Evolutionary conservation across 208 protist genomes (phyloP), one percentile per base, ranked within the genome.

Genomic region (Angomonas ambiguus): DNA sequence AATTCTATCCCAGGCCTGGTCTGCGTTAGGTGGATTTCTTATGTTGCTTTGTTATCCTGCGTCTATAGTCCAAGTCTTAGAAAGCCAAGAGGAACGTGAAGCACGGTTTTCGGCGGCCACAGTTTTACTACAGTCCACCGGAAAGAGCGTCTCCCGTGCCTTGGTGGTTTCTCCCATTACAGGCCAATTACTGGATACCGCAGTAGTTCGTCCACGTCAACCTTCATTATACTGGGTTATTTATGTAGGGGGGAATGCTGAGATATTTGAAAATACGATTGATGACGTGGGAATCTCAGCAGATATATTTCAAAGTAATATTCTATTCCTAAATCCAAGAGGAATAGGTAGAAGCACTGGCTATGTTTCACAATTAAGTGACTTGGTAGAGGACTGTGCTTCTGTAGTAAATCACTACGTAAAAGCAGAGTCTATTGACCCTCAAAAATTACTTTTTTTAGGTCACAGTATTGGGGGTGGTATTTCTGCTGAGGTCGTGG

Each of bases 381-480:
- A 93, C 31, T 59, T 95, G 3, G 76, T 88, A 11, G 78, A 87
- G 22, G 89, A 93, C 68, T 75, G 75, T 0, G 65, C 65, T 0
- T 75, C 80, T 3, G 83, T 89, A 1, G 83, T 76, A 13, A 41
- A 53, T 0, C 70, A 71, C 27, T 73, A 78, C 41, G 51, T 78
- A 0, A 45, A 74, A 22, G 63, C 55, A 35, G 80, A 88, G 31
- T 35, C 67, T 31, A 82, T 92, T 18, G 32, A 66, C 1, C 69
- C 51, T 18, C 38, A 55, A 0, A 58, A 86, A 0, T 33, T 95
- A 1, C 33, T 95, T 13, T 69, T 95, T 22, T 81, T 92, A 42
- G 89, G 89, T 3, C 89, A 93, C 62, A 93, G 87, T 55, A 93
- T 95, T 67, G 89, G 89, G 16, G 87, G 82, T 25, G 86, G 80